Evolutionary conservation across 73 alveolate species (phyloP), one percentile per base, ranked within the genome.

Genomic region (Paramecium primaurelia): DNA sequence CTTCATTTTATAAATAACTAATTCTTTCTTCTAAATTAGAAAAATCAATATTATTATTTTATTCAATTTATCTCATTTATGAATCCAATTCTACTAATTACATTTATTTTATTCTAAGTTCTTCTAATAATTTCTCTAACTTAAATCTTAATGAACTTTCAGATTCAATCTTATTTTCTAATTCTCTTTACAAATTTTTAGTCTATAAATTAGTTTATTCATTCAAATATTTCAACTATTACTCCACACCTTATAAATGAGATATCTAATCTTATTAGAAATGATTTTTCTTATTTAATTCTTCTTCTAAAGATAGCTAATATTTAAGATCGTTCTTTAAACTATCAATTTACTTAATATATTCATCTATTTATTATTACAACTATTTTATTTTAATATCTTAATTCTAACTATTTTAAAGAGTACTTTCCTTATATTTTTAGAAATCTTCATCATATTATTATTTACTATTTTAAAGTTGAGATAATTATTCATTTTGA

Each of bases 111-210:
- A 37, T 75, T 45, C n/a, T 75, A 18, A 75, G 37, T 40, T 75
- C 88, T 10, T 75, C 88, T 32, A 34, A 32, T 20, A 75, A 22
- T 40, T 75, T 75, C 11, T 75, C 88, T 7, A 16, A 40, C 26
- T 75, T 75, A n/a, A 75, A 75, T 40, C 60, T 75, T 45, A 75
- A 14, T n/a, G 42, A 37, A n/a, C 88, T 45, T 75, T 75, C 88
- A 75, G 68, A 32, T 11, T 34, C 59, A 30, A 8, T 34, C 28
- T 75, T 75, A 7, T 16, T 32, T 34, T 34, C 42, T 10, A 75
- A 34, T 40, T 75, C 58, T 22, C 37, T 10, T 36, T 34, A 22
- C 7, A 75, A 37, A 37, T 20, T 37, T 26, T 75, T 75, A 2
- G 49, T 7, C 14, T 75, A 26, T 14, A 32, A 34, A 75, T 37